Base-by-base conservation (phyloP, 345 rosid genomes). In the Physaria fendleri region DNA sequence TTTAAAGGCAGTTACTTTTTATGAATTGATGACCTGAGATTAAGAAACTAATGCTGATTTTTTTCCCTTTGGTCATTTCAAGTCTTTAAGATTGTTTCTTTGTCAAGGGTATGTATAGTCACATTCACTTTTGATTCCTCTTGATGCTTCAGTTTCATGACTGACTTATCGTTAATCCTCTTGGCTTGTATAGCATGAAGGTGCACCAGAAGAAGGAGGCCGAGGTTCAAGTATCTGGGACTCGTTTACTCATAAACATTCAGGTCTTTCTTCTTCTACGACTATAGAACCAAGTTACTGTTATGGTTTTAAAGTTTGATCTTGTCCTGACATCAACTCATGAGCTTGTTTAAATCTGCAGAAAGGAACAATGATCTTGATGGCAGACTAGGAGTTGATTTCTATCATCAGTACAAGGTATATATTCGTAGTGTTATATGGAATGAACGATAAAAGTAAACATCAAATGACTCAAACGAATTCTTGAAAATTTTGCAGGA, bases 321-420 rank as follows among this genome's bases (percentile, higher is more conserved):
- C 34, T 47, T 3, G 53, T 24, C 37, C 0, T 64, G 13, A 45
- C 24, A 66, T 41, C 37, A 8, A 47, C 25, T 39, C 43, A 32
- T 49, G 24, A 12, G 2, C 6, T 40, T 59, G 8, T 41, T 11
- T 1, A 5, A 37, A 39, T 69, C 39, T 62, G 59, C 53, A 69
- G 74, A 55, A 0, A 55, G 6, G 1, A 54, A 24, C 64, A 46
- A 62, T 16, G 13, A 62, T 8, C 51, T 53, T 62, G 72, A 67
- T 29, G 75, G 69, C 14, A 59, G 45, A 39, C 32, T 69, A 2
- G 79, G 79, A 0, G 77, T 77, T 11, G 65, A 80, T 41, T 75
- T 69, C 35, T 80, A 72, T 64, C 71, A 72, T 49, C 74, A 33
- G 6, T 77, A 68, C 18, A 64, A 74, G 84, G 77, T 79, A 68